A percentile compares a stretch with the other conserved stretches of the same genome.
phyloP scores from a whole-genome alignment of 1,284 basidiomycete species.

The Calocybe gambosa region DNA sequence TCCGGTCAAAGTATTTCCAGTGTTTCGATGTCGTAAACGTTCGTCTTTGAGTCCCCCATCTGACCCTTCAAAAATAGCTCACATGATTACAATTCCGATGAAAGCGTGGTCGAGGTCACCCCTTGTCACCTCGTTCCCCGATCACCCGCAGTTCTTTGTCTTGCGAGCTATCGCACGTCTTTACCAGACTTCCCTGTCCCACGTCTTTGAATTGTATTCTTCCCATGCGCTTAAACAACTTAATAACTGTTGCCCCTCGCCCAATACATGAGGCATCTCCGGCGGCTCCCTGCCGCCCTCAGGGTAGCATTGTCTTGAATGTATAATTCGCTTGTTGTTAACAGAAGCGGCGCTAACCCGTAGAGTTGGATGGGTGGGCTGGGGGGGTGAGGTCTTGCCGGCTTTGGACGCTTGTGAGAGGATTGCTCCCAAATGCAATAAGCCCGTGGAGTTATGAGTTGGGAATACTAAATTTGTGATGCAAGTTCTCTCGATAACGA shows the following conservation, averaged over 20 bases:
- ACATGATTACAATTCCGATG: conserved; percentile 12
- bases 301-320: background rate
- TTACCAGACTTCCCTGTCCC: background rate
- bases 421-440: background rate
- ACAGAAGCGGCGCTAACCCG: background rate
- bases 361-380: background rate
- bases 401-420: background rate
- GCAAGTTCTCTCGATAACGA: background rate
- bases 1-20: background rate
- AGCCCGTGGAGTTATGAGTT: background rate
- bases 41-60: conserved; percentile 6
- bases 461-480: background rate
- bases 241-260: background rate
- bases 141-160: conserved; percentile 5
- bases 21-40: conserved; percentile 8
- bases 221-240: background rate
- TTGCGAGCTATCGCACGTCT: conserved; percentile 1
- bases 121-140: conserved; percentile 11
- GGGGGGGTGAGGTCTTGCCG: no score
- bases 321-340: background rate
- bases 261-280: background rate
- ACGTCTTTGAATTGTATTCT: background rate
- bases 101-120: conserved; percentile 12
- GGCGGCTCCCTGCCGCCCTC: background rate
- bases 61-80: conserved; percentile 6